phyloP scores from a whole-genome alignment of 1,284 basidiomycete genomes.

The Laetiporus sulphureus region DNA sequence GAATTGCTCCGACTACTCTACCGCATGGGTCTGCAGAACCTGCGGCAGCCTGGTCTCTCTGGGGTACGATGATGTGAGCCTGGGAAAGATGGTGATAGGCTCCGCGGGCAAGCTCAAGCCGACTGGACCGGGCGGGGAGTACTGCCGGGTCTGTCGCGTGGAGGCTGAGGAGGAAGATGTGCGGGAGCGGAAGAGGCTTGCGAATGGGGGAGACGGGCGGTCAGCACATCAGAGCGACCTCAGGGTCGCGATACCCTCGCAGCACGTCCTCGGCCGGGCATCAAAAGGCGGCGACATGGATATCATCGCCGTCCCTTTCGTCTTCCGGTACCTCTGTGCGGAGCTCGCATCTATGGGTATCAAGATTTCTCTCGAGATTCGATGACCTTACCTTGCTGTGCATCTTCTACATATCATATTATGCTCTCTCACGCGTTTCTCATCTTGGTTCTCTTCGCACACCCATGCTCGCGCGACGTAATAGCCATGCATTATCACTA shows the following conservation, averaged over 20 bases:
- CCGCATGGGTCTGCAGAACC: constrained; percentile 94
- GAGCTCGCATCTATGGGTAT: constrained; percentile 85
- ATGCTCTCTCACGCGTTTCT: background rate
- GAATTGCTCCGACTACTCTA: constrained; percentile 99
- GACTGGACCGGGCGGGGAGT: constrained; percentile 75
- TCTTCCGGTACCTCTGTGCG: constrained; percentile 85
- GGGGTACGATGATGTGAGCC: constrained; percentile 82
- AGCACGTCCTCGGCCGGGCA: constrained; percentile 53
- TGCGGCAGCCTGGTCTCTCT: constrained; percentile 95
- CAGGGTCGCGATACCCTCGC: constrained; percentile 54
- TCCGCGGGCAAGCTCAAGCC: constrained; percentile 43
- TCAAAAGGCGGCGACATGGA: constrained; percentile 79
- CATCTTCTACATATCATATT: background rate
- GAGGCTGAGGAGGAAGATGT: constrained; percentile 58
- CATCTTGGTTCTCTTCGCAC: background rate
- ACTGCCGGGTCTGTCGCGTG: constrained; percentile 85
- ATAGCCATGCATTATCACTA: background rate
- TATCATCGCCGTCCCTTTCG: constrained; percentile 93
- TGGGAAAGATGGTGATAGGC: constrained; percentile 57
- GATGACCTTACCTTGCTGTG: constrained; percentile 15
- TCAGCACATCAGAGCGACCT: constrained; percentile 40
- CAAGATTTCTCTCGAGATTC: constrained; percentile 68
- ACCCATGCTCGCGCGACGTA: background rate
- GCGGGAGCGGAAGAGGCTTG: constrained; percentile 46
- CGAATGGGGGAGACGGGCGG: constrained; percentile 36